These are phyloP conservation scores for Phytophthora vignae DNA, from an alignment of 352 stramenopile species.

Conservation along the genomic window DNA sequence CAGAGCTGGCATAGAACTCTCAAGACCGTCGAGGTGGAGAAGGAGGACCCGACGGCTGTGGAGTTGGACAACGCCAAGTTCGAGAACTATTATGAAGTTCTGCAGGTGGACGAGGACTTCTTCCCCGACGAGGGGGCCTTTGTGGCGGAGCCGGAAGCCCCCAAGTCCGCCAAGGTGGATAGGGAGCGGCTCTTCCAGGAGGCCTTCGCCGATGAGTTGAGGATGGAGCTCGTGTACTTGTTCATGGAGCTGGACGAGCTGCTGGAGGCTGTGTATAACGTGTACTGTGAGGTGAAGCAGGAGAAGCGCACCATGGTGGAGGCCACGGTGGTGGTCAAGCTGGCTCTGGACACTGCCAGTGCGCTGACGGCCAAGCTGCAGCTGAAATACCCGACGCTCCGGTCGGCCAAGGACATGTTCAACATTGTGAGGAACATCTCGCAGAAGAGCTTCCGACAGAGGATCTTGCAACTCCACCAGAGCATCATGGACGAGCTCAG, in stretches of 20 bases:
- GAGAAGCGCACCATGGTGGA: constrained; percentile 40
- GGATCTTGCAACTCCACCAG: too few species aligned
- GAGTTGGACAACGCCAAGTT: not conserved
- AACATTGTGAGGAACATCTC: too few species aligned
- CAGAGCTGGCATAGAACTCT: not conserved
- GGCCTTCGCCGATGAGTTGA: constrained; percentile 36
- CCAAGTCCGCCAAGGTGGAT: constrained; percentile 4
- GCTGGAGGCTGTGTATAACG: constrained; percentile 19
- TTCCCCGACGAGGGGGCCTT: constrained; percentile 10
- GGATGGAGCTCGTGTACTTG: constrained; percentile 29
- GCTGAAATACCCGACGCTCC: too few species aligned
- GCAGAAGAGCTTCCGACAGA: too few species aligned
- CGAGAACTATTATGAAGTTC: constrained; percentile 31
- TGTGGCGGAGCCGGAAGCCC: not conserved
- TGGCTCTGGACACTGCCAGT: constrained; percentile 25
- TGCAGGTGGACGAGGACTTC: constrained; percentile 23
- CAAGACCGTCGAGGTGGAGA: not conserved
- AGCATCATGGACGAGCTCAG: too few species aligned
- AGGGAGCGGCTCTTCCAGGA: constrained; percentile 24
- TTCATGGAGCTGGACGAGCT: constrained; percentile 37
- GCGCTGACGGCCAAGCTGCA: constrained; percentile 11
- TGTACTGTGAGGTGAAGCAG: constrained; percentile 32
- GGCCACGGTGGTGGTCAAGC: constrained; percentile 32
- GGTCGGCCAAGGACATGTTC: too few species aligned
- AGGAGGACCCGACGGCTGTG: not conserved